phyloP scores from a whole-genome alignment of 164 flowering plant species.

The Piper longum region DNA sequence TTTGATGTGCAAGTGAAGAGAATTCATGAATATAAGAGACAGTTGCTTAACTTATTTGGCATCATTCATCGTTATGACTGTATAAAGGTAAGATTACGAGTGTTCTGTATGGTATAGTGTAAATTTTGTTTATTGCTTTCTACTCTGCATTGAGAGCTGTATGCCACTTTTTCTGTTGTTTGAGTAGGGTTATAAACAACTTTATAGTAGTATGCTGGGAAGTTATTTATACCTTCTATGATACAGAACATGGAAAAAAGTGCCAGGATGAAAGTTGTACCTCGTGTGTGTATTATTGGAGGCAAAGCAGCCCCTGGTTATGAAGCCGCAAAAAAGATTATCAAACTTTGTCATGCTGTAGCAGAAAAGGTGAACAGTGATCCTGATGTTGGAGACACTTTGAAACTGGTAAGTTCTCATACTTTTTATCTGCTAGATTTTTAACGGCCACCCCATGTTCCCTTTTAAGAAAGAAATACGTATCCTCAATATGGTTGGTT shows the following conservation, averaged over 20 bases:
- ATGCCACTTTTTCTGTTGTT: not conserved
- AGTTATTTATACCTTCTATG: not conserved
- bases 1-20: conserved; percentile 47
- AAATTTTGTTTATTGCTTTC: not conserved
- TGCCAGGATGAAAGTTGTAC: conserved; percentile 31
- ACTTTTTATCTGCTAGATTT: too few relatives aligned
- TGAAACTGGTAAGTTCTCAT: conserved; percentile 26
- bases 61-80: conserved; percentile 39
- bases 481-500: too few relatives aligned
- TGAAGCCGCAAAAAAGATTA: conserved; percentile 39
- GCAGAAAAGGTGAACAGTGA: conserved; percentile 45
- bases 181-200: not conserved
- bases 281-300: conserved; percentile 47
- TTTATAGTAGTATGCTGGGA: not conserved
- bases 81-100: conserved; percentile 21
- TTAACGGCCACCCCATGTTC: too few relatives aligned
- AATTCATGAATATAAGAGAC: conserved; percentile 46
- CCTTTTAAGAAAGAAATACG: too few relatives aligned
- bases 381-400: conserved; percentile 34
- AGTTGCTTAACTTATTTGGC: conserved; percentile 33
- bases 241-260: conserved; percentile 30
- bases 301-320: conserved; percentile 59
- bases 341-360: conserved; percentile 42
- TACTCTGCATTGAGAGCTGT: not conserved
- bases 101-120: not conserved